Conservation (phyloP, 1,284 basidiomycete genomes). For the Ustilago xerochloae region DNA sequence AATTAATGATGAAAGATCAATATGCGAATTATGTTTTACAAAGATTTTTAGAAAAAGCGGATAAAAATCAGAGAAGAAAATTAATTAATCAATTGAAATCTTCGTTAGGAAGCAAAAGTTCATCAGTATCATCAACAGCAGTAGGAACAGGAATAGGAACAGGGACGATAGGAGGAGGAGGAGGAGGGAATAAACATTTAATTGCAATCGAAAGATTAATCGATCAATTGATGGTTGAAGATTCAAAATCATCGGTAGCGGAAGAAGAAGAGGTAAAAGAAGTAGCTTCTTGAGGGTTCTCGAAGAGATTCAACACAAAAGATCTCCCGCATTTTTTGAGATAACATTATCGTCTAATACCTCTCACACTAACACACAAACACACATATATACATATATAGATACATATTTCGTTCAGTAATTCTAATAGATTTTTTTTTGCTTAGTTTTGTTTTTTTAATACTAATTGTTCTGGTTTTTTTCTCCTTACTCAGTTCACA, state of each 20-base stretch:
- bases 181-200: slow-evolving; percentile 40
- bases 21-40: slow-evolving; percentile 75
- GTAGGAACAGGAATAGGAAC: too few species aligned
- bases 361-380: not conserved
- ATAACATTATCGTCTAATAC: not conserved
- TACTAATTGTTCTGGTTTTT: too few species aligned
- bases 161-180: not conserved
- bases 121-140: too few species aligned
- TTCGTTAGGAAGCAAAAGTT: too few species aligned
- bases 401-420: too few species aligned
- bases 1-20: slow-evolving; percentile 91
- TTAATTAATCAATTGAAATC: slow-evolving; percentile 48
- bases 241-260: not conserved
- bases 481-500: too few species aligned
- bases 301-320: not conserved
- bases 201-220: slow-evolving; percentile 55
- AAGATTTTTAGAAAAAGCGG: slow-evolving; percentile 61
- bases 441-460: too few species aligned
- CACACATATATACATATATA: too few species aligned
- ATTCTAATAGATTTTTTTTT: too few species aligned
- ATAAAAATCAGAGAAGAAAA: slow-evolving; percentile 35
- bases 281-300: too few species aligned
- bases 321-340: too few species aligned
- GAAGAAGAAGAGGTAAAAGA: not conserved
- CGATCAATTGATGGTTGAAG: slow-evolving; percentile 16